A percentile compares a stretch with the other conserved stretches of the same genome.
These are phyloP conservation scores for Coccomyxa sp. DNA, from an alignment of 139 green algal genomes.

Conservation along the genomic window DNA sequence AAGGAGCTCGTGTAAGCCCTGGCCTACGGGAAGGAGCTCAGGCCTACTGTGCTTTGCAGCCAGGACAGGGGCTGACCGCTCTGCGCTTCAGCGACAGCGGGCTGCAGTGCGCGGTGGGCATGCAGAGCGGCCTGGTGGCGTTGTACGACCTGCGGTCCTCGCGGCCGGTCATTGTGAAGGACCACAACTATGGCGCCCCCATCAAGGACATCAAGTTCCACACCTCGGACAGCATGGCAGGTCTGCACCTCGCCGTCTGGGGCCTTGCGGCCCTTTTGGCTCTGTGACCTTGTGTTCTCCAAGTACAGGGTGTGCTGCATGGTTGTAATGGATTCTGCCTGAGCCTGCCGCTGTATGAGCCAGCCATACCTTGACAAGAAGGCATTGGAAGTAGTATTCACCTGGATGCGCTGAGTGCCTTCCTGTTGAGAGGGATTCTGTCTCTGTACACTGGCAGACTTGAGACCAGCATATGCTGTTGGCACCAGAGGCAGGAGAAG, in stretches of 20 bases:
- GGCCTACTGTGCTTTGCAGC: constrained; percentile 2
- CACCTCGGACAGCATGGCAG: constrained; percentile 6
- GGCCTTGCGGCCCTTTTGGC: too few species aligned
- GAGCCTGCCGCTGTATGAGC: too few species aligned
- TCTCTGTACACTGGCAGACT: too few species aligned
- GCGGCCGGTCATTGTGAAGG: constrained; percentile 79
- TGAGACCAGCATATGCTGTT: too few species aligned
- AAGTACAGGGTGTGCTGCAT: too few species aligned
- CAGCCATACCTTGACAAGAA: too few species aligned
- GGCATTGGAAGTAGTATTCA: too few species aligned
- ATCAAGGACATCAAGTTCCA: constrained; percentile 97
- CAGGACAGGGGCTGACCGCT: constrained; percentile 73
- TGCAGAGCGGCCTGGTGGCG: constrained; percentile 73
- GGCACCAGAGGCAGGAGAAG: too few species aligned
- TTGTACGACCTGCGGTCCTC: constrained; percentile 82
- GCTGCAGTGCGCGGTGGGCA: constrained; percentile 85
- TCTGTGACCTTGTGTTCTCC: too few species aligned
- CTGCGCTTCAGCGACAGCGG: constrained; percentile 81
- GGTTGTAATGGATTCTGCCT: too few species aligned
- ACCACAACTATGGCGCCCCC: constrained; percentile 91
- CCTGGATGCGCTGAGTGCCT: too few species aligned
- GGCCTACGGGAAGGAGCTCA: background rate
- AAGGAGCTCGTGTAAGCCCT: background rate
- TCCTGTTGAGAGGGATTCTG: too few species aligned
- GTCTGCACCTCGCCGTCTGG: background rate